These are phyloP conservation scores for Xylariales sp. DNA, from an alignment of 2,329 filamentous ascomycete species.

Conservation along the genomic window DNA sequence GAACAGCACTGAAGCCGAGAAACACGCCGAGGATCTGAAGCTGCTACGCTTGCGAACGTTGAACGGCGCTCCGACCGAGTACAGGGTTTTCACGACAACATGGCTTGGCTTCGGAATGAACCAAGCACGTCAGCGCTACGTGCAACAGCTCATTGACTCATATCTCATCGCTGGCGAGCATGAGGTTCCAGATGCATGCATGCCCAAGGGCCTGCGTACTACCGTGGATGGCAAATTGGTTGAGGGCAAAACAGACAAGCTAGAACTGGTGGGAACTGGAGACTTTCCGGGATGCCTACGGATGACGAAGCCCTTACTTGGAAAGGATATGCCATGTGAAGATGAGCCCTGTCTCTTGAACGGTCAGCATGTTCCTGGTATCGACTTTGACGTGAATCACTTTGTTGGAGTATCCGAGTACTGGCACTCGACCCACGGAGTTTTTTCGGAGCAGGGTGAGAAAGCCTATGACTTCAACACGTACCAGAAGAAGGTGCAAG, in stretches of 20 bases:
- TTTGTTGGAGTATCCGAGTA: constrained; percentile 98
- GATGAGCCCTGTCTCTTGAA: constrained; percentile 86
- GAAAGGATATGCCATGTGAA: constrained; percentile 80
- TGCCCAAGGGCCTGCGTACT: constrained; percentile 73
- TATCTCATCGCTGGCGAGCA: constrained; percentile 52
- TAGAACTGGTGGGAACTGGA: constrained; percentile 75
- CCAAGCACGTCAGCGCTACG: constrained; percentile 79
- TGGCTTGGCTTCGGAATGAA: constrained; percentile 99
- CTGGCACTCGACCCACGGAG: constrained; percentile 96
- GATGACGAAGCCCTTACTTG: constrained; percentile 78
- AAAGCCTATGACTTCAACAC: constrained; percentile 85
- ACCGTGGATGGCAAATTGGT: constrained; percentile 64
- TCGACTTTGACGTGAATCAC: constrained; percentile 96
- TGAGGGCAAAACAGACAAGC: constrained; percentile 31
- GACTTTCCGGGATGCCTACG: constrained; percentile 80
- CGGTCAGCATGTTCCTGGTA: constrained; percentile 86
- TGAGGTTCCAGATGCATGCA: constrained; percentile 85
- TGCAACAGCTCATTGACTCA: constrained; percentile 69
- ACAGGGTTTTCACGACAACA: constrained; percentile 89
- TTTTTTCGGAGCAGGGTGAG: constrained; percentile 76
- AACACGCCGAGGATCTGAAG: constrained; percentile 86
- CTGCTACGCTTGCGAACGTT: constrained; percentile 79
- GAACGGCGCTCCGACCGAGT: constrained; percentile 72
- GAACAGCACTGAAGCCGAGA: constrained; percentile 83
- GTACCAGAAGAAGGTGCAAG: constrained; percentile 79